These are phyloP conservation scores for Colletotrichum costaricense DNA, from an alignment of 2,329 filamentous ascomycete genomes.

Conservation along the genomic window DNA sequence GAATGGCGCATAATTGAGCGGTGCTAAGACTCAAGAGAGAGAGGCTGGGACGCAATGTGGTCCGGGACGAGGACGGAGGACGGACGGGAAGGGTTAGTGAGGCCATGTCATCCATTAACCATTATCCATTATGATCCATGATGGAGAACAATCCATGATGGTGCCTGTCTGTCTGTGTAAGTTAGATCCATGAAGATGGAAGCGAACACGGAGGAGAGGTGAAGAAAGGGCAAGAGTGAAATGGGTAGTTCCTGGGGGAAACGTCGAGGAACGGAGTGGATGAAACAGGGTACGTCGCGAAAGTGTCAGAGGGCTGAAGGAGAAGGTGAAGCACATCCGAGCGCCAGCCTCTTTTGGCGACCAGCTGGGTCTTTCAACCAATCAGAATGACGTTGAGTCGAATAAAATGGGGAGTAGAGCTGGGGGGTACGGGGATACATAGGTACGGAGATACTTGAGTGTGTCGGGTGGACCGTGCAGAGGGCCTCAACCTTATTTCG, in stretches of 20 bases:
- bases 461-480: slow-evolving; percentile 1
- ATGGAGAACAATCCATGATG: no score
- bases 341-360: slow-evolving; percentile 22
- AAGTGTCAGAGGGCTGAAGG: slow-evolving; percentile 42
- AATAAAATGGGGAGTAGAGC: slow-evolving; percentile 36
- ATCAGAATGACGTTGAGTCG: not conserved
- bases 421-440: no score
- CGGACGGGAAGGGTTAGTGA: not conserved
- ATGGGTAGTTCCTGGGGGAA: not conserved
- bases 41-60: not conserved
- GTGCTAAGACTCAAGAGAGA: not conserved
- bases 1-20: not conserved
- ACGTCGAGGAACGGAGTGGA: not conserved
- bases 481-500: slow-evolving; percentile 48
- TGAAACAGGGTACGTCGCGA: slow-evolving; percentile 48
- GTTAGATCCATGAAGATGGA: not conserved
- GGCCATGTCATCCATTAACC: no score
- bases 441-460: not conserved
- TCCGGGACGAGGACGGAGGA: slow-evolving; percentile 2
- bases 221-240: no score
- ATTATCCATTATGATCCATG: no score
- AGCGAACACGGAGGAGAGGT: not conserved
- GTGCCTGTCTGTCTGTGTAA: no score
- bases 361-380: not conserved
- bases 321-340: slow-evolving; percentile 43